Evolutionary conservation across 2,329 filamentous ascomycete genomes (phyloP).

Genomic region (Zymoseptoria tritici): DNA sequence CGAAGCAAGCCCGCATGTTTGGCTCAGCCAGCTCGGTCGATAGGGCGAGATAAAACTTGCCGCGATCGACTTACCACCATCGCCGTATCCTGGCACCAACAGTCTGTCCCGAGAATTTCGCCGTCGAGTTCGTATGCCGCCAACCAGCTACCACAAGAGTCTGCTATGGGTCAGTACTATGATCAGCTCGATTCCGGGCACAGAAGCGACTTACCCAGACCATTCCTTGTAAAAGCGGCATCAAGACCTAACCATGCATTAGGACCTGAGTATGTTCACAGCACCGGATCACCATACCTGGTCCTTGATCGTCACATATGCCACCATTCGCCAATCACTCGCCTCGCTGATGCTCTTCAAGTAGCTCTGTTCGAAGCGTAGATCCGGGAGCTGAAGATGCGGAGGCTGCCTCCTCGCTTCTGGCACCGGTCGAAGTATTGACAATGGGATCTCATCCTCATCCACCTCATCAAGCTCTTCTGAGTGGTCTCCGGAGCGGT

Average conservation of each 20-base stretch:
- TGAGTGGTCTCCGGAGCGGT: slow-evolving; percentile 30
- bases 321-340: slow-evolving; percentile 69
- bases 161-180: not conserved
- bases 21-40: no score
- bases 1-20: not conserved
- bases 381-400: slow-evolving; percentile 56
- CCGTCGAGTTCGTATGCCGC: slow-evolving; percentile 79
- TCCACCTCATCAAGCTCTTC: slow-evolving; percentile 44
- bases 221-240: slow-evolving; percentile 80
- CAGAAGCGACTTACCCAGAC: slow-evolving; percentile 48
- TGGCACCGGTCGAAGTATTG: slow-evolving; percentile 50
- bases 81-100: slow-evolving; percentile 69
- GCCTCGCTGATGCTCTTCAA: slow-evolving; percentile 77
- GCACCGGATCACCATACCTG: slow-evolving; percentile 54
- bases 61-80: slow-evolving; percentile 55
- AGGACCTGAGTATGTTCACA: not conserved
- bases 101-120: slow-evolving; percentile 67
- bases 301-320: slow-evolving; percentile 78
- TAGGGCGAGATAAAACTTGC: not conserved
- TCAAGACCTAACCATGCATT: slow-evolving; percentile 54
- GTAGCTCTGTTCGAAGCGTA: slow-evolving; percentile 98
- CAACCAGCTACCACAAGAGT: slow-evolving; percentile 45
- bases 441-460: slow-evolving; percentile 63
- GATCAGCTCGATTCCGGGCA: no score
- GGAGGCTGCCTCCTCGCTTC: slow-evolving; percentile 52